Evolutionary conservation across 2,329 filamentous ascomycete genomes (phyloP).

Genomic region (Coleophoma eucalyptorum): DNA sequence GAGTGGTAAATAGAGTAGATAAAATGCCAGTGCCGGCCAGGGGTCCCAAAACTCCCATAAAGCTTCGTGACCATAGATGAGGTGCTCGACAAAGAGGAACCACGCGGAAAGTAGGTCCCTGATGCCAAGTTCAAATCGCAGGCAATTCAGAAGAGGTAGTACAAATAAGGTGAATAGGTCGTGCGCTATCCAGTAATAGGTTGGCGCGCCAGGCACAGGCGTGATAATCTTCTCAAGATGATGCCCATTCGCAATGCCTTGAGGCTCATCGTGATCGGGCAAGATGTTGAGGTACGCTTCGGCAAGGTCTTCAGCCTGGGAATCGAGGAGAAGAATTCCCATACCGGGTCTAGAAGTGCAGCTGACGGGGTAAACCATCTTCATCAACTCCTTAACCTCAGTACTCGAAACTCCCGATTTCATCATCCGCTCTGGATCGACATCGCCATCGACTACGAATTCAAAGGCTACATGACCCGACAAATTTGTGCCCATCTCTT

Average conservation of each 20-base stretch:
- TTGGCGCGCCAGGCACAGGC: slow-evolving; percentile 23
- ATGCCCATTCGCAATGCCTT: neutral
- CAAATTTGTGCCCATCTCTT: slow-evolving; percentile 39
- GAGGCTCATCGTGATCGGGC: slow-evolving; percentile 7
- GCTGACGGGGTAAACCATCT: slow-evolving; percentile 58
- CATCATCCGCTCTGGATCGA: neutral
- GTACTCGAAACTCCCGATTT: neutral
- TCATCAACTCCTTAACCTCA: slow-evolving; percentile 18
- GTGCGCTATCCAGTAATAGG: slow-evolving; percentile 61
- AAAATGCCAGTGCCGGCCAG: slow-evolving; percentile 48
- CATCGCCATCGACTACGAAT: slow-evolving; percentile 49
- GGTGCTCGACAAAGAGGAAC: slow-evolving; percentile 26
- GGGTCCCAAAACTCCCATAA: slow-evolving; percentile 49
- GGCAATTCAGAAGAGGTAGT: slow-evolving; percentile 33
- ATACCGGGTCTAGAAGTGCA: slow-evolving; percentile 67
- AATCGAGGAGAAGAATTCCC: slow-evolving; percentile 55
- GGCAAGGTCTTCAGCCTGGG: slow-evolving; percentile 33
- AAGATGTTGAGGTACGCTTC: slow-evolving; percentile 46
- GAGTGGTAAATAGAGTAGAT: slow-evolving; percentile 49
- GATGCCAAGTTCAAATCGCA: slow-evolving; percentile 14
- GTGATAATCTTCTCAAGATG: neutral
- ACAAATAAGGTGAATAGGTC: slow-evolving; percentile 51
- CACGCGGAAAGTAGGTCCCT: slow-evolving; percentile 8
- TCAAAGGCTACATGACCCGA: slow-evolving; percentile 70
- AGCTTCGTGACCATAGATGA: slow-evolving; percentile 46